Conservation (phyloP, 805 yeast genomes). For the Metschnikowia orientalis region DNA sequence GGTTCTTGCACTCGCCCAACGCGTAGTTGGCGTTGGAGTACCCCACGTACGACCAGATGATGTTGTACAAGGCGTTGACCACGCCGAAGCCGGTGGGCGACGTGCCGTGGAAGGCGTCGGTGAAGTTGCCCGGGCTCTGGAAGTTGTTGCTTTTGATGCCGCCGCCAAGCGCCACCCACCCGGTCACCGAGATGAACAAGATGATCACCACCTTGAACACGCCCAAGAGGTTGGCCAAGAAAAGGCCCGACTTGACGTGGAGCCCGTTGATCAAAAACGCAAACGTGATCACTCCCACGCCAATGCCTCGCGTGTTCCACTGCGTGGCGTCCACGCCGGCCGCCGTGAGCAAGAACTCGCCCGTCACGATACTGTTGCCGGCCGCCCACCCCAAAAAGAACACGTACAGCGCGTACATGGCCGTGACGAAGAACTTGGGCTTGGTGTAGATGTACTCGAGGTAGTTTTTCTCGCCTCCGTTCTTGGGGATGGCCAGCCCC, state of each 20-base stretch:
- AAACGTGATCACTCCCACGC: conserved; percentile 68
- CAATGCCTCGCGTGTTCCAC: conserved; percentile 78
- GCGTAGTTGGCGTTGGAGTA: conserved; percentile 83
- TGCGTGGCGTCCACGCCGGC: conserved; percentile 62
- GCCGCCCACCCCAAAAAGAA: conserved; percentile 83
- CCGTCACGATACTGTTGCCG: conserved; percentile 76
- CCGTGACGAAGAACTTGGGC: conserved; percentile 63
- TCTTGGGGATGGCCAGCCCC: conserved; percentile 70
- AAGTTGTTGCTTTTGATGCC: conserved; percentile 49
- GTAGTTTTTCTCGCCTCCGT: conserved; percentile 85
- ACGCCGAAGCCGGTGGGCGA: conserved; percentile 62
- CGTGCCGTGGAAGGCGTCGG: conserved; percentile 51
- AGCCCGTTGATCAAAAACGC: conserved; percentile 61
- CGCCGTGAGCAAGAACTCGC: conserved; percentile 71
- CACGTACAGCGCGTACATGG: conserved; percentile 60
- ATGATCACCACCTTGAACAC: conserved; percentile 70
- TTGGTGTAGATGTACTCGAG: conserved; percentile 64
- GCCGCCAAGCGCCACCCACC: conserved; percentile 81
- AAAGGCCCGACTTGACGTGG: conserved; percentile 61
- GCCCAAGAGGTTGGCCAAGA: conserved; percentile 61
- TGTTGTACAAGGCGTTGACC: conserved; percentile 73
- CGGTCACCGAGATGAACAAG: conserved; percentile 64
- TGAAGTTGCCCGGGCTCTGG: conserved; percentile 54
- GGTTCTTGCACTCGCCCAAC: conserved; percentile 72
- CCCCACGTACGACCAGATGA: conserved; percentile 82